phyloP scores from a whole-genome alignment of 1,284 basidiomycete genomes.

The Phellinidium pouzarii region DNA sequence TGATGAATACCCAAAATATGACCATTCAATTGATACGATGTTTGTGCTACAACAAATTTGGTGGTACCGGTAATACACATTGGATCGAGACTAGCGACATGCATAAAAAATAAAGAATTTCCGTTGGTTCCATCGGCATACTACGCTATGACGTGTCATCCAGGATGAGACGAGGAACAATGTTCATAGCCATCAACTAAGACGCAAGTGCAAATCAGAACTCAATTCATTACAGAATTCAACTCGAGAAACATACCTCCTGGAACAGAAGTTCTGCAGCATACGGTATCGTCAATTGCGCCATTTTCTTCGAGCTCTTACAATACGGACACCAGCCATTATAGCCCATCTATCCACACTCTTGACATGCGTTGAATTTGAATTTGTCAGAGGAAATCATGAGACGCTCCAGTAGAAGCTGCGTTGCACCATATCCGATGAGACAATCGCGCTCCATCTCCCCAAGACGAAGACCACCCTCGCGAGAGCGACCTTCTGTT shows the following conservation, averaged over 20 bases:
- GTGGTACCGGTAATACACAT: background rate
- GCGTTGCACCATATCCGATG: conserved; percentile 94
- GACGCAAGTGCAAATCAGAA: background rate
- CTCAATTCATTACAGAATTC: background rate
- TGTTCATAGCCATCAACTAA: conserved; percentile 92
- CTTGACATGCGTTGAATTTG: conserved; percentile 92
- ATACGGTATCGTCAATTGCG: conserved; percentile 96
- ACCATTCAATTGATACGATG: background rate
- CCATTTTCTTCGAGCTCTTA: conserved; percentile 94
- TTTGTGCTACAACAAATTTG: background rate
- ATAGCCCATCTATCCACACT: conserved; percentile 95
- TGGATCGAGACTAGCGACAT: background rate
- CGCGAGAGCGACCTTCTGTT: conserved; percentile 95
- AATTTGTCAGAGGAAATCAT: conserved; percentile 99
- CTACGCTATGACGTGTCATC: conserved; percentile 59
- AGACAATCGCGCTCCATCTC: conserved; percentile 99
- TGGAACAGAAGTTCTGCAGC: conserved; percentile 97
- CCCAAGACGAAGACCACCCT: conserved; percentile 93
- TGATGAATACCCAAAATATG: background rate
- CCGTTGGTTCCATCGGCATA: background rate
- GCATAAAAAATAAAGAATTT: background rate
- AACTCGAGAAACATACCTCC: conserved; percentile 54
- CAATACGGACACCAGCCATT: conserved; percentile 95
- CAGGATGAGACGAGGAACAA: conserved; percentile 79
- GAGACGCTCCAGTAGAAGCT: conserved; percentile 89